A percentile compares a stretch with the other conserved stretches of the same genome.
phyloP scores from a whole-genome alignment of 331 rosid species.

The Cydonia oblonga region DNA sequence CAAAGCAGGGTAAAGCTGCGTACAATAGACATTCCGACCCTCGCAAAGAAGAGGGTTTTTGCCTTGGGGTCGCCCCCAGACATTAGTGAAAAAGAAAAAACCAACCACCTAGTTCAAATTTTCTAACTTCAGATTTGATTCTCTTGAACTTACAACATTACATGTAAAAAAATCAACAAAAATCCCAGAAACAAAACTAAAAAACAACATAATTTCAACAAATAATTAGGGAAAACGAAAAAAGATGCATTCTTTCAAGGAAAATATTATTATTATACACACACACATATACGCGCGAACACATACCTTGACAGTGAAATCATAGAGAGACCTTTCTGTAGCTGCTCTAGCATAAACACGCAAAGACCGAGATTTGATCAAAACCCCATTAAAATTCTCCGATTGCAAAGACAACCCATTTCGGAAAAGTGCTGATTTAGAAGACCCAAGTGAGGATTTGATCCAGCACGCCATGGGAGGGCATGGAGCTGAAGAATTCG shows the following conservation, averaged over 20 bases:
- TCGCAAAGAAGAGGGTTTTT: too few relatives aligned
- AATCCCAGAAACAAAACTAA: background rate
- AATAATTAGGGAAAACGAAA: background rate
- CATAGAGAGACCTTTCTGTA: constrained; percentile 56
- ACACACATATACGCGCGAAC: background rate
- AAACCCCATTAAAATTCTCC: constrained; percentile 15
- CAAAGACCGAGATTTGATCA: constrained; percentile 31
- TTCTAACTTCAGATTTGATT: background rate
- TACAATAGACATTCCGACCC: too few relatives aligned
- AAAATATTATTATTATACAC: background rate
- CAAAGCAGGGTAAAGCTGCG: too few relatives aligned
- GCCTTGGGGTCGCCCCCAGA: too few relatives aligned
- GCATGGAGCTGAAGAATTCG: constrained; percentile 13
- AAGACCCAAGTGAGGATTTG: constrained; percentile 47
- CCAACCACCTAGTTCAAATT: background rate
- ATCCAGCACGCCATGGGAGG: constrained; percentile 27
- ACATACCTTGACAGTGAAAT: constrained; percentile 72
- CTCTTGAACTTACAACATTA: background rate
- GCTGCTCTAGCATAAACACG: constrained; percentile 64
- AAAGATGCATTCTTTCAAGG: background rate
- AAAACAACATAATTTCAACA: background rate
- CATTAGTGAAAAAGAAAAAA: too few relatives aligned
- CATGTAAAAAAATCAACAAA: background rate
- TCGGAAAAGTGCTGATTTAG: constrained; percentile 41
- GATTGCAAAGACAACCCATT: constrained; percentile 32